Base-by-base conservation (phyloP, 23 red algal species). In the Gracilaria gracilis region DNA sequence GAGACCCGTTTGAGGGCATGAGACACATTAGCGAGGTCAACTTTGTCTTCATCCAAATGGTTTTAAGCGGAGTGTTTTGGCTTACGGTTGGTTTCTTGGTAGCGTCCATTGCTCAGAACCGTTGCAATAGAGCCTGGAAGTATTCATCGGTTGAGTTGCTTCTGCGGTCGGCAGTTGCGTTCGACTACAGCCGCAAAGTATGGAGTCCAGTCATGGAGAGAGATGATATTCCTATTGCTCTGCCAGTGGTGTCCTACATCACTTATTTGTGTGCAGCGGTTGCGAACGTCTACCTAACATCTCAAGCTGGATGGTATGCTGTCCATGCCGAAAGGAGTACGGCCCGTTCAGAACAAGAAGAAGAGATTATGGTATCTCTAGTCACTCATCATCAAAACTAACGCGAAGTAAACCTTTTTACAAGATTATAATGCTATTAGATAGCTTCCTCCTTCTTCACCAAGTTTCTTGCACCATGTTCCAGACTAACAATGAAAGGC, bases 1-100 rank as follows among this genome's bases (percentile, higher is more conserved):
- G 87, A 24, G 87, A 90, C 51, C 65, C 87, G 33, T 90, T 90
- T 69, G 87, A 90, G 39, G 87, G 87, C 21, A 70, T 90, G 54
- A 70, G 75, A 29, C 87, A 90, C 58, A 90, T 90, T 23, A 90
- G 87, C 35, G 87, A 90, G 64, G 74, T 90, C 46, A 90, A 90
- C 61, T 79, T 90, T 32, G 75, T 90, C 4, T 90, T 90, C 32
- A 90, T 90, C 32, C 87, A 90, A 65, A 59, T 90, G 49, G 87
- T 90, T 48, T 13, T 90, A 15, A 57, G 57, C 15, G 76, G 54
- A 15, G 57, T 90, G 32, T 90, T 90, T 70, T 90, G 87, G 87
- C 38, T 90, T 4, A 90, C 87, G 28, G 24, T 51, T 53, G 76
- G 51, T 62, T 77, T 90, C 47, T 34, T 90, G 37, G 73, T 80